Base-by-base conservation (phyloP, 2,329 filamentous ascomycete genomes). In the Colletotrichum cordylinicola region DNA sequence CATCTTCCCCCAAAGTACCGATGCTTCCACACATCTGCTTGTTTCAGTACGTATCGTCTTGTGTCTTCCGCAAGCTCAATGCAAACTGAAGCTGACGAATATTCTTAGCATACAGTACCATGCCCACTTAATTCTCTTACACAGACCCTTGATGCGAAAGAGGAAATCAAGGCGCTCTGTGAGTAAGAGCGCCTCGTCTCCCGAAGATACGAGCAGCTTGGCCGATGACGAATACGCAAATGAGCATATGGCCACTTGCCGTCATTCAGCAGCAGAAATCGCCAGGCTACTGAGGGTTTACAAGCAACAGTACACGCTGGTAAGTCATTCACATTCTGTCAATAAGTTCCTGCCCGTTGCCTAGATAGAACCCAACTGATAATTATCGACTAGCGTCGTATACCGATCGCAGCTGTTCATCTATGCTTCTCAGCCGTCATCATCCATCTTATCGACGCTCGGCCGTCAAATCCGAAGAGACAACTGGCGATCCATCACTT, bases 11-110 rank as follows among this genome's bases (percentile, higher is more conserved):
- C 6, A 74, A 74, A 37, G 37, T 66, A 4, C 75, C 72, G 4
- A 76, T 72, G 70, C 65, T 78, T n/a, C 76, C 80, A n/a, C 80
- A 81, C 27, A 65, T 81, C 8, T 80, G 78, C 21, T 55, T 80
- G 2, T 70, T 79, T 8, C 80, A 80, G 80, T 80, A 70, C n/a
- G 79, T 69, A 43, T 4, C 2, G 10, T 18, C 21, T 1, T 66
- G 35, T 60, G n/a, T 16, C 8, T 4, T 2, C 1, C 9, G 9
- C 56, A n/a, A 15, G 8, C 10, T 6, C 4, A 4, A 1, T 35
- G 2, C n/a, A 1, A 5, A 16, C 0, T 6, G 15, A 7, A 27
- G 55, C 24, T 58, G 15, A 27, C 3, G 10, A 0, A 43, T 1
- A 8, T 13, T 0, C 1, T 18, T 29, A 81, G 80, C 31, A 66